These are phyloP conservation scores for Candida pseudofarinosa DNA, from an alignment of 805 yeast genomes.

Conservation along the genomic window DNA sequence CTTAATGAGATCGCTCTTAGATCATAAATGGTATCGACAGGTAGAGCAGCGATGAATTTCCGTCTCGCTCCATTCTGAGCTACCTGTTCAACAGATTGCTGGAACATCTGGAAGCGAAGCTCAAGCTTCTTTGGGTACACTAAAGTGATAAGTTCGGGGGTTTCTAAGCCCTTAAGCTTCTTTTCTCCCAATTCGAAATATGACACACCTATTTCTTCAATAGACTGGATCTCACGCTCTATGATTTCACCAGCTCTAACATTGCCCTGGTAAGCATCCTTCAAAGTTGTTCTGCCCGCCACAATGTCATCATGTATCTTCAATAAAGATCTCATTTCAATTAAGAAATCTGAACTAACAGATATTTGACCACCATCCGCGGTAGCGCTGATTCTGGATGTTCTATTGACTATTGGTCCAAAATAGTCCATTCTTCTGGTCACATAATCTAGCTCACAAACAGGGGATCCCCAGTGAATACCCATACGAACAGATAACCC, in stretches of 20 bases:
- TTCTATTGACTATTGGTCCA: conserved; percentile 97
- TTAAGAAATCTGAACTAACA: conserved; percentile 74
- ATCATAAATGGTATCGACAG: conserved; percentile 44
- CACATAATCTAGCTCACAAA: conserved; percentile 89
- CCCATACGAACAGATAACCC: conserved; percentile 98
- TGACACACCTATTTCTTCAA: conserved; percentile 67
- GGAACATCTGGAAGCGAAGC: conserved; percentile 50
- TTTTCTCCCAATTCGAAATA: conserved; percentile 75
- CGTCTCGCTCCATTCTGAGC: conserved; percentile 23
- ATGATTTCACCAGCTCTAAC: conserved; percentile 50
- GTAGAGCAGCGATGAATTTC: conserved; percentile 34
- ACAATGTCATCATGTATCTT: conserved; percentile 41
- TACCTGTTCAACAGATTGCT: conserved; percentile 20
- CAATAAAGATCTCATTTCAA: conserved; percentile 61
- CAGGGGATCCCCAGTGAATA: conserved; percentile 96
- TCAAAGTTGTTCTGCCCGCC: conserved; percentile 20
- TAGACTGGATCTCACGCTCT: conserved; percentile 59
- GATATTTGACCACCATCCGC: conserved; percentile 99
- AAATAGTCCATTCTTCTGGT: conserved; percentile 98
- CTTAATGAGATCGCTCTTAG: conserved; percentile 53
- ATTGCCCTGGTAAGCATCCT: conserved; percentile 44
- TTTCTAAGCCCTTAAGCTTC: conserved; percentile 90
- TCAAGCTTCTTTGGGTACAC: conserved; percentile 66
- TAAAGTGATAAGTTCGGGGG: conserved; percentile 81
- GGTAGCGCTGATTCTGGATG: conserved; percentile 87